Evolutionary conservation across 1,139 yeast species (phyloP).

Genomic region (Hansenula lynferdii): DNA sequence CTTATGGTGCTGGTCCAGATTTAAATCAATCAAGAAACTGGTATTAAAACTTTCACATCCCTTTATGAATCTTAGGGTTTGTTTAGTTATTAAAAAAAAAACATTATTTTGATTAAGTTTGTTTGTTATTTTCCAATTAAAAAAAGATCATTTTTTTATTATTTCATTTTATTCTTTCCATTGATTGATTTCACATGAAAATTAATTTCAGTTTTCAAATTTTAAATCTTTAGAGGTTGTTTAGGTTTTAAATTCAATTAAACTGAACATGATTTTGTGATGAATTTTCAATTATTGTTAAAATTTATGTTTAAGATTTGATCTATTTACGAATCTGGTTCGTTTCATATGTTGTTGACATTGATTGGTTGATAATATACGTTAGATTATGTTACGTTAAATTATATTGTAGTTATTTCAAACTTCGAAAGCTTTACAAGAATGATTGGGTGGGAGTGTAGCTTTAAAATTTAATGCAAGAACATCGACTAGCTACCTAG

Average conservation of each 20-base stretch:
- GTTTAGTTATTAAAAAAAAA: neutral
- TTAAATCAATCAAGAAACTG: conserved; percentile 3
- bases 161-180: neutral
- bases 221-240: neutral
- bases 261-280: neutral
- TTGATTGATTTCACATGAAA: neutral
- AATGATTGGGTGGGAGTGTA: no score
- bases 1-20: conserved; percentile 10
- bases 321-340: neutral
- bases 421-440: neutral
- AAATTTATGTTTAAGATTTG: no score
- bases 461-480: no score
- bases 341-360: neutral
- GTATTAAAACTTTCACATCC: neutral
- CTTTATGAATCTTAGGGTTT: neutral
- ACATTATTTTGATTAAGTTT: neutral
- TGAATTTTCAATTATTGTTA: neutral
- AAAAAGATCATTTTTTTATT: neutral
- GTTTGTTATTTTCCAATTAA: neutral
- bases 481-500: no score
- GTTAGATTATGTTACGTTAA: neutral
- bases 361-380: neutral
- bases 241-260: neutral
- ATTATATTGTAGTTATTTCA: neutral
- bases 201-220: neutral